phyloP scores from a whole-genome alignment of 2,329 filamentous ascomycete genomes.

The Clarireedia paspali region DNA sequence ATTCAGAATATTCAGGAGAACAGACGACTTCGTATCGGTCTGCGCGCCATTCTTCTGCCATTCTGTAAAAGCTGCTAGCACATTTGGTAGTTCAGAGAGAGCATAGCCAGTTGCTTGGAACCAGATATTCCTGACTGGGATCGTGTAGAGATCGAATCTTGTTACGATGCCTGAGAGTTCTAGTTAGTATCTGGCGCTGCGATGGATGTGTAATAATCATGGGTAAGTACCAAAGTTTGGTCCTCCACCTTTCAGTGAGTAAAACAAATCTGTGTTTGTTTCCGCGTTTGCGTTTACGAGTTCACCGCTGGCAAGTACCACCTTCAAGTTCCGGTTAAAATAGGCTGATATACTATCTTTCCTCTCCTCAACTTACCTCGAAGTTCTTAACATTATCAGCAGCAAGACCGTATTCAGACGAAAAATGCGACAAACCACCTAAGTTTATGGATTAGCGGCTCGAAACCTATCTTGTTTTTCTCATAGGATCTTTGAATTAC shows the following conservation, averaged over 20 bases:
- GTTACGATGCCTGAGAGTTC: background rate
- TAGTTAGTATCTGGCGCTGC: background rate
- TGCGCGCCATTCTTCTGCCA: background rate
- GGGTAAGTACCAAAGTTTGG: conserved; percentile 13
- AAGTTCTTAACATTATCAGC: background rate
- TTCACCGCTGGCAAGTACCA: conserved; percentile 2
- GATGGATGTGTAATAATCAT: background rate
- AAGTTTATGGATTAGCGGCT: background rate
- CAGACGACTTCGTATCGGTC: background rate
- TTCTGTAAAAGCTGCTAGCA: background rate
- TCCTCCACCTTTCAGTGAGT: conserved; percentile 27
- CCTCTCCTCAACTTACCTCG: background rate
- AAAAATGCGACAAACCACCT: background rate
- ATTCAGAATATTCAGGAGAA: background rate
- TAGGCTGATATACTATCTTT: background rate
- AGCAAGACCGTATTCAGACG: background rate
- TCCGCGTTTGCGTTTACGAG: conserved; percentile 32
- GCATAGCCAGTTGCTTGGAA: background rate
- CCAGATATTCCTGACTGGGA: background rate
- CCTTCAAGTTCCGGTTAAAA: background rate
- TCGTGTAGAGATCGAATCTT: background rate
- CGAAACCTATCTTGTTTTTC: background rate
- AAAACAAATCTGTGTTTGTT: conserved; percentile 40
- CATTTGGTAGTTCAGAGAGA: background rate
- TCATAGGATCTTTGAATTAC: background rate